Percentiles rank a stretch among this genome's conserved stretches.
Conservation (phyloP, 2,329 filamentous ascomycete species). For the Exophiala lecanii-corni region DNA sequence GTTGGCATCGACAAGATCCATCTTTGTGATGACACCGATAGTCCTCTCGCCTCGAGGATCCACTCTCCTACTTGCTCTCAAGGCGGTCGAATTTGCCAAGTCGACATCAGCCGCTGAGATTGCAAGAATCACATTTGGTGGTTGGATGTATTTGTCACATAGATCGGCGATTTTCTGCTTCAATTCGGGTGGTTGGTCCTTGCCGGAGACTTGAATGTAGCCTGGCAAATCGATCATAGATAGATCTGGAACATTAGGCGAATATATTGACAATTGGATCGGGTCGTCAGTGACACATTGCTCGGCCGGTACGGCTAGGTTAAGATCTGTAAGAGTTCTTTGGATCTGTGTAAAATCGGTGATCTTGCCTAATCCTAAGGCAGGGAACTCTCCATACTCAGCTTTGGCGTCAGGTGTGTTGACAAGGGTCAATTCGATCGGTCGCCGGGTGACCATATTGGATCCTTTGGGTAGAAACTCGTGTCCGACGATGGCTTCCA, state of each 20-base stretch:
- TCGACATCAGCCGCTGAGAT: slow-evolving; percentile 98
- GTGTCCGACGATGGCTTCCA: slow-evolving; percentile 95
- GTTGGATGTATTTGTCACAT: slow-evolving; percentile 96
- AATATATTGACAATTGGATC: slow-evolving; percentile 92
- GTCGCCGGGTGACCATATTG: slow-evolving; percentile 95
- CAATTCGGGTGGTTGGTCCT: slow-evolving; percentile 82
- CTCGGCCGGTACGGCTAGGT: slow-evolving; percentile 81
- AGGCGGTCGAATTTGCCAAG: slow-evolving; percentile 88
- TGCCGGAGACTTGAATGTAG: slow-evolving; percentile 92
- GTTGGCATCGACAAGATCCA: slow-evolving; percentile 87
- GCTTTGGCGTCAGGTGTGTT: slow-evolving; percentile 83
- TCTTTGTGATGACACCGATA: slow-evolving; percentile 98
- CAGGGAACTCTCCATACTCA: slow-evolving; percentile 95
- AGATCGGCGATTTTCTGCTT: slow-evolving; percentile 95
- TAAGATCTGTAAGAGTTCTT: slow-evolving; percentile 88
- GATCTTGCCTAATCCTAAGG: slow-evolving; percentile 81
- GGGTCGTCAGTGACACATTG: slow-evolving; percentile 96
- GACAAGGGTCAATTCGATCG: slow-evolving; percentile 92
- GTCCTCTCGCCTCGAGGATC: slow-evolving; percentile 93
- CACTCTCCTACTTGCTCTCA: slow-evolving; percentile 83
- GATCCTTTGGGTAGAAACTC: slow-evolving; percentile 97
- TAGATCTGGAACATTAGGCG: slow-evolving; percentile 88
- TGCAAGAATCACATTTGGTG: slow-evolving; percentile 92
- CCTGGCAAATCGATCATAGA: slow-evolving; percentile 94
- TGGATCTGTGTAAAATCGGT: slow-evolving; percentile 91